phyloP scores from a whole-genome alignment of 768 basidiomycete species.

The Nevesoporus exiguus region DNA sequence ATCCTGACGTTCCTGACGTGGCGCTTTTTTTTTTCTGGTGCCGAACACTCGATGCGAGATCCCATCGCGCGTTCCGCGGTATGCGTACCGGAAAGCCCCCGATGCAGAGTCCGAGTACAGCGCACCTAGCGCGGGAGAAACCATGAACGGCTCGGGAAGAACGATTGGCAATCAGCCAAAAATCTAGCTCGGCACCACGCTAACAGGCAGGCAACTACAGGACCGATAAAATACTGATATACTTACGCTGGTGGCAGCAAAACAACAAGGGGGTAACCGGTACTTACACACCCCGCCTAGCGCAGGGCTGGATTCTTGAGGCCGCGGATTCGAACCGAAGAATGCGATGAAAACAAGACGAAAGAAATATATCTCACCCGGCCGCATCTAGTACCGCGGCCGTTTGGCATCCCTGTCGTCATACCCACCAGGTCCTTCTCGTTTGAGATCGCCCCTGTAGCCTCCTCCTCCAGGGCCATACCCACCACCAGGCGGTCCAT shows the following conservation, averaged over 20 bases:
- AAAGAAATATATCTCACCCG: constrained; percentile 33
- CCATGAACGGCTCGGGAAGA: background rate
- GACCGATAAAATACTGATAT: constrained; percentile 34
- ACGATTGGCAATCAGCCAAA: constrained; percentile 3
- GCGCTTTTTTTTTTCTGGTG: constrained; percentile 16
- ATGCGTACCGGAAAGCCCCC: background rate
- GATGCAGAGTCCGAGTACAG: background rate
- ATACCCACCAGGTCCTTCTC: constrained; percentile 69
- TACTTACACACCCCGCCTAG: constrained; percentile 37
- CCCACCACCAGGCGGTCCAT: constrained; percentile 46
- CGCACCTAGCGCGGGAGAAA: background rate
- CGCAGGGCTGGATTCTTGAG: constrained; percentile 26
- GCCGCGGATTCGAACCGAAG: constrained; percentile 19
- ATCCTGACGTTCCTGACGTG: constrained; percentile 17
- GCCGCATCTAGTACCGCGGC: constrained; percentile 65
- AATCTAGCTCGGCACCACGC: constrained; percentile 5
- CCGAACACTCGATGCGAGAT: constrained; percentile 15
- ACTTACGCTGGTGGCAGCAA: constrained; percentile 32
- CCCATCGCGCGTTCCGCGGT: constrained; percentile 1
- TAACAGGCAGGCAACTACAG: constrained; percentile 4
- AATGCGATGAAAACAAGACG: constrained; percentile 22
- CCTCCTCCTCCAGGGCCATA: constrained; percentile 49
- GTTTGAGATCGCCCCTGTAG: constrained; percentile 72
- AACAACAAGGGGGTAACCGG: constrained; percentile 27
- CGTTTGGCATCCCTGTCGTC: constrained; percentile 83